Conservation (phyloP, 108 stramenopile species). For the Fistulifera pelliculosa region DNA sequence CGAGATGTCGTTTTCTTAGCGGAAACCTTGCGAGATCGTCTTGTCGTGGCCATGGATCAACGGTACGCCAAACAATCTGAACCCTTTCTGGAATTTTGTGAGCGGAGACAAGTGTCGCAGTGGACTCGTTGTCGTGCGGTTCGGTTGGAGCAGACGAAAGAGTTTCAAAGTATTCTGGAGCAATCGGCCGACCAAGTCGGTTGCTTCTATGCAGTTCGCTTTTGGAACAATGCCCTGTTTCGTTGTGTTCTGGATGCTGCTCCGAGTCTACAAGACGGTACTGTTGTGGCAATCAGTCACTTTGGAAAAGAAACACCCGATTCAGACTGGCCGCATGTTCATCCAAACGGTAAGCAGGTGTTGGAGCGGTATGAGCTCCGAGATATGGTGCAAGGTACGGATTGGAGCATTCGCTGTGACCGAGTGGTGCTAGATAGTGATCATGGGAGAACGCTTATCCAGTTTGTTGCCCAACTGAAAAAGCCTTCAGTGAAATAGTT, state of each 20-base stretch:
- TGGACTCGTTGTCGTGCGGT: conserved; percentile 27
- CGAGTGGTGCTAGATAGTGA: conserved; percentile 60
- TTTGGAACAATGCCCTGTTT: conserved; percentile 41
- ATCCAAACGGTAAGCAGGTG: conserved; percentile 69
- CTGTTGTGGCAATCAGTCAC: conserved; percentile 54
- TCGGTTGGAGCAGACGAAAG: conserved; percentile 39
- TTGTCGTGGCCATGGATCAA: conserved; percentile 58
- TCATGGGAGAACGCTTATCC: conserved; percentile 73
- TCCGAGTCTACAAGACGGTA: background rate
- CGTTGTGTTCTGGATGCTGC: conserved; percentile 2
- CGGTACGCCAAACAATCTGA: conserved; percentile 44
- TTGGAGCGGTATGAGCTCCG: conserved; percentile 52
- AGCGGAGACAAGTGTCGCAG: conserved; percentile 41
- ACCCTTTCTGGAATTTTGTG: conserved; percentile 42
- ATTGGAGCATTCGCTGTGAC: conserved; percentile 60
- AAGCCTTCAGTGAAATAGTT: background rate
- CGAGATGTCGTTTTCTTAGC: conserved; percentile 75
- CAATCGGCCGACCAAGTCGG: conserved; percentile 5
- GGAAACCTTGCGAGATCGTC: conserved; percentile 39
- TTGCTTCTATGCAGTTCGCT: conserved; percentile 57
- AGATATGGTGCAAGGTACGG: conserved; percentile 11
- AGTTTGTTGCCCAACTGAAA: conserved; percentile 46
- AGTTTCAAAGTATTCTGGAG: conserved; percentile 7
- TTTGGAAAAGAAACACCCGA: conserved; percentile 58
- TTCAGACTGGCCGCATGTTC: conserved; percentile 64